Percentiles rank a stretch among this genome's conserved stretches.
These are phyloP conservation scores for Cordyceps tenuipes DNA, from an alignment of 2,329 filamentous ascomycete species.

Conservation along the genomic window DNA sequence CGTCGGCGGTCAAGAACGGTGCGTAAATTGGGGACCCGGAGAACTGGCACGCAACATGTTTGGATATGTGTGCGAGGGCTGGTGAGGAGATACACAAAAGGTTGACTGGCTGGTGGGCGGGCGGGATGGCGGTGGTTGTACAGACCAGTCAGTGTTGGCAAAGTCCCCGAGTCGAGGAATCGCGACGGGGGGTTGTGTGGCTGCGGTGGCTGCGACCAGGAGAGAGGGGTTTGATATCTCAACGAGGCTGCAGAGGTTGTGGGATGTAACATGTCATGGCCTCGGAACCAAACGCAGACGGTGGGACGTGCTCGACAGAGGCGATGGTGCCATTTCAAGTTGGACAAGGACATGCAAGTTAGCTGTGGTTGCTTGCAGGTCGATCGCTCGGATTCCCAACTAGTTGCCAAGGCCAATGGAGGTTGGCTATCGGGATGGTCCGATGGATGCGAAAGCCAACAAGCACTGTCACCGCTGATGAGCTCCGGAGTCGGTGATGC, in stretches of 20 bases:
- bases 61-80: background rate
- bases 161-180: background rate
- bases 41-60: background rate
- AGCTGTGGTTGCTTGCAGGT: too few species aligned
- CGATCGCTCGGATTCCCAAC: too few species aligned
- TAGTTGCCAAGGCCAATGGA: too few species aligned
- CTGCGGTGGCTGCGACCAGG: background rate
- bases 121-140: background rate
- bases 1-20: background rate
- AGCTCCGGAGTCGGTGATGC: constrained; percentile 7
- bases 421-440: too few species aligned
- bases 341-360: too few species aligned
- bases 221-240: background rate
- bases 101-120: too few species aligned
- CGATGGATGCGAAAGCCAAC: background rate
- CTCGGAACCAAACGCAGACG: background rate
- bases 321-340: background rate
- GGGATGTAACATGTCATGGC: background rate
- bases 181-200: background rate
- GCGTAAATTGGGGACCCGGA: background rate
- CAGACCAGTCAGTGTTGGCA: background rate
- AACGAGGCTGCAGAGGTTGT: background rate
- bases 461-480: background rate
- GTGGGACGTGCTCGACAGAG: background rate
- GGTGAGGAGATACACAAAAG: background rate